Percentiles rank a stretch among this genome's conserved stretches.
Conservation (phyloP, 2,329 filamentous ascomycete species). For the Arthroderma sp. region DNA sequence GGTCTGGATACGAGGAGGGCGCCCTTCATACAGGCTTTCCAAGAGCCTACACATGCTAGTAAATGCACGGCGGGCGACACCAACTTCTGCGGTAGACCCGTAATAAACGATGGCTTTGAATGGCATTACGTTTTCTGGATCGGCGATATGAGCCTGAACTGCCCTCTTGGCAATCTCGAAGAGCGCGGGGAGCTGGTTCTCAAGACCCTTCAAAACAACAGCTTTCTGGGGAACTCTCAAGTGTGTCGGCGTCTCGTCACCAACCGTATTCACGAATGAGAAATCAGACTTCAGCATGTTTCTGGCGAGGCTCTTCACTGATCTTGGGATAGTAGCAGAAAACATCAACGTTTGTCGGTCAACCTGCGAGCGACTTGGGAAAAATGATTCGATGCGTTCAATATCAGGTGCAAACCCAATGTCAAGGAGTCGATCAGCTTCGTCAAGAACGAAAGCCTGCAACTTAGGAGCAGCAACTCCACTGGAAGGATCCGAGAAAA, state of each 20-base stretch:
- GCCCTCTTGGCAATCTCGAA: constrained; percentile 62
- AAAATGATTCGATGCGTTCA: constrained; percentile 44
- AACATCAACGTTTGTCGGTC: constrained; percentile 87
- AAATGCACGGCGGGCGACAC: constrained; percentile 51
- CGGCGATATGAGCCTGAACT: constrained; percentile 31
- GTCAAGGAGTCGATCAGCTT: constrained; percentile 56
- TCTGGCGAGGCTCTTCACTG: constrained; percentile 69
- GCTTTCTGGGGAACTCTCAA: constrained; percentile 69
- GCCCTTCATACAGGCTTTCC: constrained; percentile 19
- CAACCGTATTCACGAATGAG: constrained; percentile 83
- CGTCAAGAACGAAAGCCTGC: constrained; percentile 50
- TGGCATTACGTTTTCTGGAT: constrained; percentile 38
- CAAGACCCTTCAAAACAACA: constrained; percentile 53
- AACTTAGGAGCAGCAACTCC: constrained; percentile 53
- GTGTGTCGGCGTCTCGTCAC: constrained; percentile 76
- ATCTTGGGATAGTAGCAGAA: constrained; percentile 78
- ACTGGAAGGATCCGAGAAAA: constrained; percentile 54
- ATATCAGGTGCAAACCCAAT: constrained; percentile 57
- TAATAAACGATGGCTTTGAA: constrained; percentile 98
- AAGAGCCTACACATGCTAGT: constrained; percentile 35
- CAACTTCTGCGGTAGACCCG: constrained; percentile 62
- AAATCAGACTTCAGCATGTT: constrained; percentile 70
- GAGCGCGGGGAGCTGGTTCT: constrained; percentile 64
- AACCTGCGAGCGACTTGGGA: constrained; percentile 53
- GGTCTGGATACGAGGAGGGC: constrained; percentile 26